Base-by-base conservation (phyloP, 2,329 filamentous ascomycete genomes). In the Teratosphaeria destructans region DNA sequence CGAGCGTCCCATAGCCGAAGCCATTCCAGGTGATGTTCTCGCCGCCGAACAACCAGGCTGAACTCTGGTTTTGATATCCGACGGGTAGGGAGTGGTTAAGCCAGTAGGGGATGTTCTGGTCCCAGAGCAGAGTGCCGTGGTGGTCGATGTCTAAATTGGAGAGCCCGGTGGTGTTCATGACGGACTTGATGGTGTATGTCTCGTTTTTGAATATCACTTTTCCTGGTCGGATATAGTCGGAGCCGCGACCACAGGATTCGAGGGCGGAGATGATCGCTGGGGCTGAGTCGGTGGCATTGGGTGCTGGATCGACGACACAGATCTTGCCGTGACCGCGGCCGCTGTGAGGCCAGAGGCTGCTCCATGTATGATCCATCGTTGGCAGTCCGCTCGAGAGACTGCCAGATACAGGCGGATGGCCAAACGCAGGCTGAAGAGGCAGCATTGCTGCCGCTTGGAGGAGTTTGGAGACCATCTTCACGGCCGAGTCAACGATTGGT, bases 1-100 rank as follows among this genome's bases (percentile, higher is more conserved):
- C 37, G 19, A 43, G 54, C 2, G 54, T 56, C 12, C 54, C 54
- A 26, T 34, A 56, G 35, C 54, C 54, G 54, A 37, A 56, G 14
- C 32, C 37, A 14, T 49, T 23, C 43, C 43, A 49, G 43, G 23
- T 35, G 32, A 56, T 56, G 35, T 56, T 37, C 5, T 56, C 54
- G 32, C 54, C 54, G 10, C 54, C 54, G 63, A 84, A 77, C 55
- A 78, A 70, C 79, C 79, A 83, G 1, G 79, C 80, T 0, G 78
- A 80, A 23, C 76, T 78, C 61, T 82, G 79, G 62, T 83, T 81
- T 67, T 83, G 81, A 65, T 81, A 83, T 5, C 77, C 78, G 7
- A 83, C 73, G 0, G 77, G 74, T 62, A 82, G 74, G 3, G 78
- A 80, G 49, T 79, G 72, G 14, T 74, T 74, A 1, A 80, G 74